Conservation (phyloP, 2,329 filamentous ascomycete species). For the Ophiostoma quercus region DNA sequence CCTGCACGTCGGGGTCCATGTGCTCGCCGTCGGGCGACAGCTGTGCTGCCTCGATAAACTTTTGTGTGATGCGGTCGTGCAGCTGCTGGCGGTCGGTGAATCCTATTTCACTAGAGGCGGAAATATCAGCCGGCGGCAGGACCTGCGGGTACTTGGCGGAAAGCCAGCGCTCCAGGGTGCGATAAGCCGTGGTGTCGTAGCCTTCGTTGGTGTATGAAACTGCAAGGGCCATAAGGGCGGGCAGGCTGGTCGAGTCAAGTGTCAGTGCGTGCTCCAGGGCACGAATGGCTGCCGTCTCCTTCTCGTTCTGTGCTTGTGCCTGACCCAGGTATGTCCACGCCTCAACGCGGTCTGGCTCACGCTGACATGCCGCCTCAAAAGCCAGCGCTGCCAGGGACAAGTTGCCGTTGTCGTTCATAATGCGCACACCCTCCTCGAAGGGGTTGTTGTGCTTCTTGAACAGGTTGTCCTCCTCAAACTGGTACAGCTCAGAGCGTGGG, state of each 20-base stretch:
- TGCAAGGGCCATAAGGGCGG: conserved; percentile 88
- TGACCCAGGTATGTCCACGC: conserved; percentile 91
- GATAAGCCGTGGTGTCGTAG: conserved; percentile 94
- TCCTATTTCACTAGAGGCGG: conserved; percentile 74
- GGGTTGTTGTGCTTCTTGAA: conserved; percentile 77
- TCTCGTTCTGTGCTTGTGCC: conserved; percentile 96
- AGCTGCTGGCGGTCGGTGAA: conserved; percentile 89
- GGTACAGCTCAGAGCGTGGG: conserved; percentile 78
- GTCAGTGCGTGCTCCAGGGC: conserved; percentile 88
- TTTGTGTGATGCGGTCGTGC: conserved; percentile 81
- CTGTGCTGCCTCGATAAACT: conserved; percentile 89
- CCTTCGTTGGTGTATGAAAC: conserved; percentile 99
- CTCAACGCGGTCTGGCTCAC: conserved; percentile 78
- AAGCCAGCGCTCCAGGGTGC: conserved; percentile 93
- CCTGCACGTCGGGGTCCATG: conserved; percentile 98
- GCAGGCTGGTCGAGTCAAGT: conserved; percentile 77
- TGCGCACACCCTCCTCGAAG: conserved; percentile 87
- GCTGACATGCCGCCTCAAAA: conserved; percentile 92
- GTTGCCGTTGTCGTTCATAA: conserved; percentile 90
- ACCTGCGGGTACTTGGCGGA: conserved; percentile 89
- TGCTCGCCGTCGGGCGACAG: conserved; percentile 85
- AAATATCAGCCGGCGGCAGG: conserved; percentile 65
- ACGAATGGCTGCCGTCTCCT: conserved; percentile 91
- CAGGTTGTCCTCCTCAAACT: conserved; percentile 91
- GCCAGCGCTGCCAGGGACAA: conserved; percentile 87